phyloP scores from a whole-genome alignment of 345 rosid species.

The Citrus trifoliata region DNA sequence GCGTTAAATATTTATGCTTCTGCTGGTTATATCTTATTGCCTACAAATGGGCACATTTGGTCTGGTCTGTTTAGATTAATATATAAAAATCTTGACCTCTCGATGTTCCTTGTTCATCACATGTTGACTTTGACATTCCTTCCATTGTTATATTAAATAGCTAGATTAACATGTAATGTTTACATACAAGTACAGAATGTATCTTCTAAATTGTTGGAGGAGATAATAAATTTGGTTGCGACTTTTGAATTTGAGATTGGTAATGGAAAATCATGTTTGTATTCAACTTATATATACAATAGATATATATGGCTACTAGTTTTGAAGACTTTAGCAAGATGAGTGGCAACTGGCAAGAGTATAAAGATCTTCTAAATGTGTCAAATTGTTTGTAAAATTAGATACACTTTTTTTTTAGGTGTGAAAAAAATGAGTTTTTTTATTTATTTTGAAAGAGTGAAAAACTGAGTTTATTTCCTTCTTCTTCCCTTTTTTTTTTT shows the following conservation, averaged over 20 bases:
- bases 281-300: background rate
- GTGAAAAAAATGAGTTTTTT: no score
- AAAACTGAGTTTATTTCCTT: no score
- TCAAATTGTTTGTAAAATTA: no score
- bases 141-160: background rate
- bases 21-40: background rate
- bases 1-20: background rate
- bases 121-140: background rate
- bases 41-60: background rate
- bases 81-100: background rate
- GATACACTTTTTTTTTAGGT: no score
- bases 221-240: background rate
- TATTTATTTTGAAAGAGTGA: no score
- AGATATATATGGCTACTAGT: background rate
- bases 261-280: background rate
- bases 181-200: background rate
- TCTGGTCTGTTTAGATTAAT: background rate
- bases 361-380: no score
- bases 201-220: background rate
- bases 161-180: background rate
- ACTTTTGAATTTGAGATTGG: background rate
- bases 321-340: background rate
- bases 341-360: background rate
- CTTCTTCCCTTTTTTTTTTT: no score
- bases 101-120: background rate